Percentiles rank a stretch among this genome's conserved stretches.
Conservation (phyloP, 2,329 filamentous ascomycete genomes). For the Penicillium palitans region DNA sequence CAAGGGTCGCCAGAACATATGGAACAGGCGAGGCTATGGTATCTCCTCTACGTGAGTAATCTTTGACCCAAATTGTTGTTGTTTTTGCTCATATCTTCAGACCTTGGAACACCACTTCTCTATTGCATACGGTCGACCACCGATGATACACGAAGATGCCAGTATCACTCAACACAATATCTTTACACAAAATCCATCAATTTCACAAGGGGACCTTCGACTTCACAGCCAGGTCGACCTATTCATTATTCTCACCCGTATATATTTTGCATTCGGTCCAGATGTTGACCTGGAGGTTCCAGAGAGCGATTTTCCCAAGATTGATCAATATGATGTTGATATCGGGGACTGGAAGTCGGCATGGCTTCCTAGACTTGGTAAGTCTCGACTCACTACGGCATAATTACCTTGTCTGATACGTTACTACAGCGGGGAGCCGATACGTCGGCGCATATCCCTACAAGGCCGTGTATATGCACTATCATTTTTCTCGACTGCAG, state of each 20-base stretch:
- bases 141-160: conserved; percentile 45
- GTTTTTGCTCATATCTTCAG: conserved; percentile 25
- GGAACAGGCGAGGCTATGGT: conserved; percentile 42
- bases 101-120: conserved; percentile 48
- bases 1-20: conserved; percentile 40
- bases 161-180: conserved; percentile 40
- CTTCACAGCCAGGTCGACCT: conserved; percentile 46
- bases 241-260: conserved; percentile 47
- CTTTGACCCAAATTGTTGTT: neutral
- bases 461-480: conserved; percentile 53
- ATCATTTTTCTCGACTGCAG: conserved; percentile 54
- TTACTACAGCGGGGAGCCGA: conserved; percentile 43
- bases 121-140: conserved; percentile 47
- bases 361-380: conserved; percentile 41
- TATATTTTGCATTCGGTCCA: conserved; percentile 47
- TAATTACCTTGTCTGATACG: conserved; percentile 1
- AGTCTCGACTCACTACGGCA: neutral
- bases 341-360: conserved; percentile 40
- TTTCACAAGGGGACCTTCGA: conserved; percentile 38
- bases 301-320: conserved; percentile 42
- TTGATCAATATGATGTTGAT: conserved; percentile 43
- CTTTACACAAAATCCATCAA: conserved; percentile 33
- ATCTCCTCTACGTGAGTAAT: conserved; percentile 44
- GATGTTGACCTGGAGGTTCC: conserved; percentile 46
- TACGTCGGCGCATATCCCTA: conserved; percentile 52